phyloP scores from a whole-genome alignment of 1,284 basidiomycete genomes.

The Ceratobasidium sp. region DNA sequence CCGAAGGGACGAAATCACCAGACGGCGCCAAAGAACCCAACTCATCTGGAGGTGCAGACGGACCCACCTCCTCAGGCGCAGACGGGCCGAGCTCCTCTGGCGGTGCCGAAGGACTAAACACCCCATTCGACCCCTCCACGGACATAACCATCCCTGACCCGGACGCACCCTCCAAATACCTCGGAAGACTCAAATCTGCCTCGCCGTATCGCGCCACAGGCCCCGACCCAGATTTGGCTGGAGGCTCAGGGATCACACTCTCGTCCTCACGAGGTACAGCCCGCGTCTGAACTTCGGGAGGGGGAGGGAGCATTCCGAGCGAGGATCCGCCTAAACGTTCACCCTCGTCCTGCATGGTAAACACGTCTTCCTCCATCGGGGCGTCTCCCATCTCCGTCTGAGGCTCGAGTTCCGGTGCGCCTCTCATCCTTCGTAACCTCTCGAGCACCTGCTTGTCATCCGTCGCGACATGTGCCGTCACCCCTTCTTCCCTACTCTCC shows the following conservation, averaged over 20 bases:
- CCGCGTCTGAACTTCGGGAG: background rate
- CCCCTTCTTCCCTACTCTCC: background rate
- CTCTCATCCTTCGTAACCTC: constrained; percentile 7
- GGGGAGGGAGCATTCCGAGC: background rate
- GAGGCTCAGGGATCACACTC: constrained; percentile 1
- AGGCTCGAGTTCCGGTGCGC: background rate
- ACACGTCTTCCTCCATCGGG: constrained; percentile 33
- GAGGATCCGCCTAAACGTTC: background rate
- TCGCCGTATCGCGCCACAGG: constrained; percentile 32
- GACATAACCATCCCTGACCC: background rate
- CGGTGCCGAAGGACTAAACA: background rate
- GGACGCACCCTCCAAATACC: constrained; percentile 24
- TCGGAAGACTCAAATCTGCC: constrained; percentile 30
- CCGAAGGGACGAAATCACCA: background rate
- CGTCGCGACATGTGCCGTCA: constrained; percentile 32
- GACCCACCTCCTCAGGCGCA: background rate
- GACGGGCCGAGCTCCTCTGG: background rate
- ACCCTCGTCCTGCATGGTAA: background rate
- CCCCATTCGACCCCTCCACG: background rate
- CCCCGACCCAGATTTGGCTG: constrained; percentile 12
- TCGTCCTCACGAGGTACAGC: background rate
- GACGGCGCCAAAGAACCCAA: background rate
- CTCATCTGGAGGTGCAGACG: background rate
- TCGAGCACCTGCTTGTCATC: constrained; percentile 32
- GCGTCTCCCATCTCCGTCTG: background rate